Evolutionary conservation across 805 yeast genomes (phyloP).

Genomic region (Yamadazyma kitorensis): DNA sequence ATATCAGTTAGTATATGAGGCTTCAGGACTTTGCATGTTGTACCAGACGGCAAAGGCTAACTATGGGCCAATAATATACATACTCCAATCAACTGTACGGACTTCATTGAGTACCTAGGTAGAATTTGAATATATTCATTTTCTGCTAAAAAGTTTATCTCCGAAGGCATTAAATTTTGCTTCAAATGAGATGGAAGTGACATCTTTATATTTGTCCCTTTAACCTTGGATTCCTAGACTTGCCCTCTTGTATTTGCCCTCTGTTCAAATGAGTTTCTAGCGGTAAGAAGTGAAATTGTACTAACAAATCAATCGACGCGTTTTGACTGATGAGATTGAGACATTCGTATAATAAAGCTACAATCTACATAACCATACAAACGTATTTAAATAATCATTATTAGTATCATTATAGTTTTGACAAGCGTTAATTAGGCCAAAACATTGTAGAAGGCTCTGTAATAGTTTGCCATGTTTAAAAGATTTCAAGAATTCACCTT

Average conservation of each 20-base stretch:
- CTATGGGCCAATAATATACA: slow-evolving; percentile 17
- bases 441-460: slow-evolving; percentile 12
- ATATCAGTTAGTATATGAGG: slow-evolving; percentile 21
- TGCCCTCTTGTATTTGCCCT: too few relatives aligned
- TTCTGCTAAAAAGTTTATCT: slow-evolving; percentile 82
- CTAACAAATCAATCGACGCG: too few relatives aligned
- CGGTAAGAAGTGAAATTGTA: too few relatives aligned
- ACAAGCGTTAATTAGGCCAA: slow-evolving; percentile 13
- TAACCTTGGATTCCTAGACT: too few relatives aligned
- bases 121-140: slow-evolving; percentile 68
- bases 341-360: too few relatives aligned
- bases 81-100: slow-evolving; percentile 64
- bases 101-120: slow-evolving; percentile 72
- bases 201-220: too few relatives aligned
- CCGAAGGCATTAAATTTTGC: slow-evolving; percentile 66
- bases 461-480: slow-evolving; percentile 11
- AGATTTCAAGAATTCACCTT: slow-evolving; percentile 6
- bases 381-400: slow-evolving; percentile 17
- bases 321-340: too few relatives aligned
- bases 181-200: slow-evolving; percentile 57
- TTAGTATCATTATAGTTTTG: slow-evolving; percentile 3
- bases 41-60: background rate
- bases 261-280: too few relatives aligned
- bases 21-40: background rate
- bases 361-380: slow-evolving; percentile 21